phyloP scores from a whole-genome alignment of 1,284 basidiomycete species.

The Schizophyllum amplum region DNA sequence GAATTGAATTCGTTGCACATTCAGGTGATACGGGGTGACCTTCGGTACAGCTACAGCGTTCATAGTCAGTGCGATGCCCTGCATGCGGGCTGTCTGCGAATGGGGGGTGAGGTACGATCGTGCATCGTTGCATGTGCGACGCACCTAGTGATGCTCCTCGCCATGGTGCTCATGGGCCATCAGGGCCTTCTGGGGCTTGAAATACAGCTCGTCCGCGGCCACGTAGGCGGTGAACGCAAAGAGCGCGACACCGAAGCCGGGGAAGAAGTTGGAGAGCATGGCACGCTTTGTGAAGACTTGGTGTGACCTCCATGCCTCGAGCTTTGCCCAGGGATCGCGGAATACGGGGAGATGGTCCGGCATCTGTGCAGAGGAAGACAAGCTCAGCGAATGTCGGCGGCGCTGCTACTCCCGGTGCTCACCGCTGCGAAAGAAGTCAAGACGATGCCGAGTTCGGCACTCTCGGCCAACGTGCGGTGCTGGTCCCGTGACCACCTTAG shows the following conservation, averaged over 20 bases:
- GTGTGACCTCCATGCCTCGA: constrained; percentile 89
- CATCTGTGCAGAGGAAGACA: constrained; percentile 29
- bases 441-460: neutral
- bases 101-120: too few relatives aligned
- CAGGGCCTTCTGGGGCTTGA: constrained; percentile 24
- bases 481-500: neutral
- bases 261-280: constrained; percentile 85
- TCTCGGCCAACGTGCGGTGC: neutral
- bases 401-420: constrained; percentile 5
- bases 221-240: constrained; percentile 90
- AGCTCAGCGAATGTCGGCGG: neutral
- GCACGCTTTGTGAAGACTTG: constrained; percentile 79
- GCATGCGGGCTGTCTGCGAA: too few relatives aligned
- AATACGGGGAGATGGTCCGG: constrained; percentile 56
- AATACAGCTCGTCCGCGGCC: constrained; percentile 65
- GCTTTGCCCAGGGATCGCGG: constrained; percentile 91
- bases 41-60: too few relatives aligned
- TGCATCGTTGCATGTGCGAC: too few relatives aligned
- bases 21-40: too few relatives aligned
- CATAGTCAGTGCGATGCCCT: too few relatives aligned
- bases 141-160: too few relatives aligned
- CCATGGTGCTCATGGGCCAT: too few relatives aligned
- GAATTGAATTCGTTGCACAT: too few relatives aligned
- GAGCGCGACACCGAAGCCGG: constrained; percentile 87
- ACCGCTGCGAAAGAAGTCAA: neutral